phyloP scores from a whole-genome alignment of 495 filamentous ascomycete genomes.

The Xylaria flabelliformis region DNA sequence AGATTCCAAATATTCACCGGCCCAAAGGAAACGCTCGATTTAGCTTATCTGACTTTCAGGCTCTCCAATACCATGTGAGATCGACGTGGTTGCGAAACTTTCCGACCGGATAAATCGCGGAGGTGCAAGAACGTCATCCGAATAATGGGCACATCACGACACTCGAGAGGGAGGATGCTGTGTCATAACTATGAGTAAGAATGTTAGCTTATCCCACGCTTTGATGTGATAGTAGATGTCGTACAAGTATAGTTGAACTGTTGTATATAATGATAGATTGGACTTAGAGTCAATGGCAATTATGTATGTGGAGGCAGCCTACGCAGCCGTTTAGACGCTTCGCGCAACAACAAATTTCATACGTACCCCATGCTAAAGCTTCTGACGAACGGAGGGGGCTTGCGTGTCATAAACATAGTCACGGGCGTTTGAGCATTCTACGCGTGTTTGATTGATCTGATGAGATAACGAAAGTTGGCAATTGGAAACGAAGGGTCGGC shows the following conservation, averaged over 20 bases:
- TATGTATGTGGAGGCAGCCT: no score
- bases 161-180: neutral
- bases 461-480: no score
- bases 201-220: neutral
- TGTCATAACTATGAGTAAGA: neutral
- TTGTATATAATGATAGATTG: no score
- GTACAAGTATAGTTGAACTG: neutral
- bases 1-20: neutral
- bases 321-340: no score
- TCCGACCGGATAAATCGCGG: conserved; percentile 6
- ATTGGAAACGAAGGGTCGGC: no score
- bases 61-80: neutral
- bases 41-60: neutral
- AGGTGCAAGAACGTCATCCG: neutral
- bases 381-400: no score
- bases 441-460: no score
- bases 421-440: no score
- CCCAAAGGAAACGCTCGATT: neutral
- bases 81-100: conserved; percentile 1
- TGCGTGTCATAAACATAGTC: no score
- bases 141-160: neutral
- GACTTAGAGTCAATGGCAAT: no score
- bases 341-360: no score
- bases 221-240: neutral
- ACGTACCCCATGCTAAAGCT: no score